Conservation (phyloP, 441 rosid genomes). For the Manihot esculenta region DNA sequence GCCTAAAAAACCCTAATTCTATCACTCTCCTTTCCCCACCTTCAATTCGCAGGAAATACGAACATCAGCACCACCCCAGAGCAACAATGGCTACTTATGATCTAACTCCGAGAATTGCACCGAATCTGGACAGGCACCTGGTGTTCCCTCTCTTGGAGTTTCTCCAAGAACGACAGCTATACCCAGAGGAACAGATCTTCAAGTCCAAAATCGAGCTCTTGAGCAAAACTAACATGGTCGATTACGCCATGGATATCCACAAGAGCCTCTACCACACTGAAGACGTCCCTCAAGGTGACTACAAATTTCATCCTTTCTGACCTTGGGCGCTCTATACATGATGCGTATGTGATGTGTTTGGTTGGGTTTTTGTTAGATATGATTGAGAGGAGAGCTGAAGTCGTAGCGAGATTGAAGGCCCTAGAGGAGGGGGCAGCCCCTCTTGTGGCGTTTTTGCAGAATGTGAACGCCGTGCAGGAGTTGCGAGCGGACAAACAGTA, state of each 20-base stretch:
- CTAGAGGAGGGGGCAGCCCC: constrained; percentile 94
- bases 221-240: constrained; percentile 94
- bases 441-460: constrained; percentile 68
- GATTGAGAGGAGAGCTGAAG: constrained; percentile 89
- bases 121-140: constrained; percentile 78
- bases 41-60: background rate
- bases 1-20: background rate
- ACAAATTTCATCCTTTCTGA: too few species aligned
- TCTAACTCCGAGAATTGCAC: constrained; percentile 64
- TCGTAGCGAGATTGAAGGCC: constrained; percentile 78
- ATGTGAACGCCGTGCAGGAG: constrained; percentile 77
- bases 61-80: background rate
- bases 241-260: constrained; percentile 98
- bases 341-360: background rate
- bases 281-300: constrained; percentile 70
- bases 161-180: constrained; percentile 76
- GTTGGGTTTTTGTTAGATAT: constrained; percentile 42
- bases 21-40: background rate
- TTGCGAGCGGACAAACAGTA: constrained; percentile 70
- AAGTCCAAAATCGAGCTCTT: constrained; percentile 82
- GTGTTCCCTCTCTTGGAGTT: constrained; percentile 92
- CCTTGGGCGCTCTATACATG: background rate
- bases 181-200: constrained; percentile 88
- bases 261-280: constrained; percentile 92
- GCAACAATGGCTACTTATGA: constrained; percentile 62